phyloP scores from a whole-genome alignment of 163 green algal species.

The Volvox carteri region DNA sequence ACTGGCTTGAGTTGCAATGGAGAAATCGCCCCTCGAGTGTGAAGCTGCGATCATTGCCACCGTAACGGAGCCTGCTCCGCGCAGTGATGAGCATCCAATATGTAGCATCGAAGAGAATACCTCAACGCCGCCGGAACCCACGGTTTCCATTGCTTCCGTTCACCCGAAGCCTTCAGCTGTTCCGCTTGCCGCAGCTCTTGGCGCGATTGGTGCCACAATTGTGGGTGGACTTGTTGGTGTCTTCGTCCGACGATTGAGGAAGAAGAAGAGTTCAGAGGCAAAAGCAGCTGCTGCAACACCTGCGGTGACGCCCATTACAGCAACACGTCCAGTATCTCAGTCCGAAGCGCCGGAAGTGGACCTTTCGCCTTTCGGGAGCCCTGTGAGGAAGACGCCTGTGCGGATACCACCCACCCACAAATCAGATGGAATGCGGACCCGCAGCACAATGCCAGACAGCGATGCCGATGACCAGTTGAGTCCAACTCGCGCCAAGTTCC shows the following conservation, averaged over 20 bases:
- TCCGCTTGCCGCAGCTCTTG: background rate
- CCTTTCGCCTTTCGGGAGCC: constrained; percentile 38
- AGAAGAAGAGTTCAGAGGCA: background rate
- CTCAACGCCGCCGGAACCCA: background rate
- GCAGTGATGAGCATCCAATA: background rate
- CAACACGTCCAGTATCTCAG: background rate
- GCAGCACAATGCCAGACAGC: background rate
- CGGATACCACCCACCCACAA: background rate
- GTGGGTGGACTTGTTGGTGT: background rate
- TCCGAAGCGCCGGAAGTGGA: background rate
- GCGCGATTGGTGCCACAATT: background rate
- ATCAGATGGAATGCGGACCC: background rate
- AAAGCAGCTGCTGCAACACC: background rate
- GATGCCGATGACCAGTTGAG: constrained; percentile 29
- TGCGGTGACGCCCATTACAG: background rate
- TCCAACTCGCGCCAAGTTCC: background rate
- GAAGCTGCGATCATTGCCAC: background rate
- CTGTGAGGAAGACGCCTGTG: constrained; percentile 12
- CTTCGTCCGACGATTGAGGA: background rate
- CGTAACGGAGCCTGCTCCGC: background rate
- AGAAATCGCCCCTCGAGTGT: too few relatives aligned
- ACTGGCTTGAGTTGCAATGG: too few relatives aligned
- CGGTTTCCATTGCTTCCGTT: background rate
- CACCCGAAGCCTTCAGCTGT: background rate
- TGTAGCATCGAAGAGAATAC: background rate